These are phyloP conservation scores for Malassezia obtusa DNA, from an alignment of 1,284 basidiomycete species.

Conservation along the genomic window DNA sequence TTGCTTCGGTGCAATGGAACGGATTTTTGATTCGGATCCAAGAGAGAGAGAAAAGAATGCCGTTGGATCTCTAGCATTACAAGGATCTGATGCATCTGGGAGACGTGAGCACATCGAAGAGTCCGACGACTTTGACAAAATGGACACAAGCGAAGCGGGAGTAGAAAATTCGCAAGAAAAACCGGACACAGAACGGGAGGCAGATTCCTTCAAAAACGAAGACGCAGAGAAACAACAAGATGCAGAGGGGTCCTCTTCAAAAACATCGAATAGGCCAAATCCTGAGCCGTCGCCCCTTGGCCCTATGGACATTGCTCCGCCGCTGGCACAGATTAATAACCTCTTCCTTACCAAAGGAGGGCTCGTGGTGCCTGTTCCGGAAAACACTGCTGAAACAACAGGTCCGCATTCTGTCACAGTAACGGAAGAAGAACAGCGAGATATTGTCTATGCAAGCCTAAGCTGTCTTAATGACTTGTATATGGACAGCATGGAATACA, in stretches of 20 bases:
- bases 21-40: conserved; percentile 4
- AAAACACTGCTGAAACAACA: neutral
- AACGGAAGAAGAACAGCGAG: conserved; percentile 33
- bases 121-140: too few relatives aligned
- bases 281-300: neutral
- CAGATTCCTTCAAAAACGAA: too few relatives aligned
- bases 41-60: neutral
- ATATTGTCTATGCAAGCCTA: conserved; percentile 37
- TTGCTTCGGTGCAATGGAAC: conserved; percentile 41
- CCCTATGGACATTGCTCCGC: conserved; percentile 23
- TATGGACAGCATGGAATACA: conserved; percentile 53
- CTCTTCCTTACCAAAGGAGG: conserved; percentile 43
- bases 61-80: neutral
- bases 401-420: conserved; percentile 1
- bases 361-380: conserved; percentile 22
- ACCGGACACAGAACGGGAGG: too few relatives aligned
- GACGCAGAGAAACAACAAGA: neutral
- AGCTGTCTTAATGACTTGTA: conserved; percentile 49
- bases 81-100: too few relatives aligned
- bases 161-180: too few relatives aligned
- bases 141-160: too few relatives aligned
- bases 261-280: too few relatives aligned
- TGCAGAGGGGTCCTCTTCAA: neutral
- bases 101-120: too few relatives aligned
- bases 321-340: conserved; percentile 35